Conservation (phyloP, 768 basidiomycete species). For the Neoboletus magnificus region DNA sequence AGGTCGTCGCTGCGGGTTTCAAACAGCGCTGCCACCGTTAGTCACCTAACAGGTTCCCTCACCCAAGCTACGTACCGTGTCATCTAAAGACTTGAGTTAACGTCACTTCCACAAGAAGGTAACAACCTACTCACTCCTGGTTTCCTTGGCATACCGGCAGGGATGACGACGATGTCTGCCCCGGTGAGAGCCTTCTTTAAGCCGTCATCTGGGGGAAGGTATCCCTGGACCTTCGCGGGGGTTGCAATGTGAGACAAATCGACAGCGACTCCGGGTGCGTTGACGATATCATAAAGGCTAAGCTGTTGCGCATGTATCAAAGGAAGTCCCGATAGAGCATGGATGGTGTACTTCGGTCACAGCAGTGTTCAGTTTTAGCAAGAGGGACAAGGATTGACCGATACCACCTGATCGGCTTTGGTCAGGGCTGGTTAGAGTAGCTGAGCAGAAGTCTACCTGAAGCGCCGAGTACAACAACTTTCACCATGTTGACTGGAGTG, state of each 20-base stretch:
- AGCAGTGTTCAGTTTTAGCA: constrained; percentile 82
- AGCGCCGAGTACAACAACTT: constrained; percentile 96
- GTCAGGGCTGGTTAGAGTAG: constrained; percentile 2
- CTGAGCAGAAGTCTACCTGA: constrained; percentile 52
- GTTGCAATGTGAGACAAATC: constrained; percentile 95
- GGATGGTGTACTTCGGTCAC: constrained; percentile 61
- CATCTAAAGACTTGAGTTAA: constrained; percentile 37
- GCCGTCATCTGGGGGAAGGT: constrained; percentile 73
- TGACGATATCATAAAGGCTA: constrained; percentile 92
- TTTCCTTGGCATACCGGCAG: constrained; percentile 95
- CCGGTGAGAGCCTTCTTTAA: constrained; percentile 79
- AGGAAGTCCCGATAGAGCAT: neutral
- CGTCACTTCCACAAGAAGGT: neutral
- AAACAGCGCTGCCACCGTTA: constrained; percentile 4
- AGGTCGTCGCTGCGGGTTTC: constrained; percentile 71
- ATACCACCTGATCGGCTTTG: constrained; percentile 70
- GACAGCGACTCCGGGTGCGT: constrained; percentile 94
- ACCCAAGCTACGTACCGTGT: constrained; percentile 38
- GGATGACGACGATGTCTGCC: constrained; percentile 90
- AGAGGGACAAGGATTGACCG: constrained; percentile 91
- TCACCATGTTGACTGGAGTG: constrained; percentile 35
- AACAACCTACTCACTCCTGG: constrained; percentile 63
- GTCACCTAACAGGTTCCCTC: neutral
- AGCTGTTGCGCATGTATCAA: constrained; percentile 46
- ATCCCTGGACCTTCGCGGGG: constrained; percentile 80